Evolutionary conservation across 257 asterid species (phyloP), one percentile per base, ranked within the genome.

Genomic region (Ophiorrhiza pumila): DNA sequence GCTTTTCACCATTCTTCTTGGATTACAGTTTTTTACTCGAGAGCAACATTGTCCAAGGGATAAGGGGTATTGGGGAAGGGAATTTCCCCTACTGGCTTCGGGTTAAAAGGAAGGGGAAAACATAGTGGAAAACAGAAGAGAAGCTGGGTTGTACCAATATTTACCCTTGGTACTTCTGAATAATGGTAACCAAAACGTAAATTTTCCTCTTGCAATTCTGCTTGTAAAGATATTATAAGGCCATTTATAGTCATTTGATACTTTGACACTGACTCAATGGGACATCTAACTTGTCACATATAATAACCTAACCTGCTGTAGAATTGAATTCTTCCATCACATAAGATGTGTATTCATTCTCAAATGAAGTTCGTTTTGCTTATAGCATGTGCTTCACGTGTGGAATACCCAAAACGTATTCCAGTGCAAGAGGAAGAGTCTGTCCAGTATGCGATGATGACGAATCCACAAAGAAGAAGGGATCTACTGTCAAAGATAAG

Each of bases 401-500:
- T 78, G 96, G 98, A 46, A 74, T 94, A 72, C 97, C 97, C 1
- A 94, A 94, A 85, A 88, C 99, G 23, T 86, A 69, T 86, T 76
- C 96, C 20, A 85, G 88, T 34, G 57, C 82, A 0, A 86, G 79
- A 75, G 98, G 98, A 76, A 79, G 90, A 23, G 88, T 91, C 59
- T 94, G 98, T 86, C 99, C 98, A 4, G 76, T 86, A 22, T 94
- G 99, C 32, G 82, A 86, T 41, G 97, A 87, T 12, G 78, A 75
- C 56, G 97, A 90, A 63, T 22, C 79, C 0, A 23, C 22, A 60
- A 94, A 85, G 91, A 92, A 92, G 83, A 90, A 89, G 78, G 90
- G 91, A 13, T 87, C 97, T 0, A 76, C 81, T 10, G 66, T 95
- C 41, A 95, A 95, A 75, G 99, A 95, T 58, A 95, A 95, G 90